Evolutionary conservation across 441 rosid genomes (phyloP).

Genomic region (Mallotus repandus): DNA sequence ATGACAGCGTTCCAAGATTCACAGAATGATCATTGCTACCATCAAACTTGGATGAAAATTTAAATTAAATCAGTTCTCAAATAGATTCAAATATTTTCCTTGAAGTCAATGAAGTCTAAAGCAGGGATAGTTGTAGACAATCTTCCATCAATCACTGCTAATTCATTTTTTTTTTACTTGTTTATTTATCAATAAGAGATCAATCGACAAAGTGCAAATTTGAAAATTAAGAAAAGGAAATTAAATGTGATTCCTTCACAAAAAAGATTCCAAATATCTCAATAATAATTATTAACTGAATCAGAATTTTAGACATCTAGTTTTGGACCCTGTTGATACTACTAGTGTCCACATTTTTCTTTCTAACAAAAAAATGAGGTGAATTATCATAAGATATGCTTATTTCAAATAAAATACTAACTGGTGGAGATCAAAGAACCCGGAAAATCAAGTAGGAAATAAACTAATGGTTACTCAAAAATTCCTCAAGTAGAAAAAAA

Average conservation of each 20-base stretch:
- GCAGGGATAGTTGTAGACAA: too few relatives aligned
- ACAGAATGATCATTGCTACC: background rate
- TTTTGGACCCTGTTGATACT: background rate
- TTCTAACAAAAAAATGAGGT: background rate
- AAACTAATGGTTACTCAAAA: background rate
- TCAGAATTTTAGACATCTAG: background rate
- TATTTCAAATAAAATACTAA: too few relatives aligned
- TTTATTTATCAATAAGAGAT: background rate
- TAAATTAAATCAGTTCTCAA: background rate
- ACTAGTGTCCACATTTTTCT: background rate
- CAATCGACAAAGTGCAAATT: background rate
- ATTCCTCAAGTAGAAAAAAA: conserved; percentile 4
- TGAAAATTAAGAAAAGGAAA: background rate
- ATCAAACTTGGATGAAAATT: background rate
- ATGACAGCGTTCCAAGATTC: background rate
- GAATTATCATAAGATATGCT: background rate
- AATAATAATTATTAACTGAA: background rate
- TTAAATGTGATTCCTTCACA: background rate
- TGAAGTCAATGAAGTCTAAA: background rate
- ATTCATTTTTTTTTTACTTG: background rate
- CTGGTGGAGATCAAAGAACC: too few relatives aligned
- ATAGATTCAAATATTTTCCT: too few relatives aligned
- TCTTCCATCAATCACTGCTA: too few relatives aligned
- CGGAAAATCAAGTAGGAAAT: background rate
- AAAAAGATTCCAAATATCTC: background rate